Base-by-base conservation (phyloP, 495 filamentous ascomycete genomes). In the Penicillium paradoxum region DNA sequence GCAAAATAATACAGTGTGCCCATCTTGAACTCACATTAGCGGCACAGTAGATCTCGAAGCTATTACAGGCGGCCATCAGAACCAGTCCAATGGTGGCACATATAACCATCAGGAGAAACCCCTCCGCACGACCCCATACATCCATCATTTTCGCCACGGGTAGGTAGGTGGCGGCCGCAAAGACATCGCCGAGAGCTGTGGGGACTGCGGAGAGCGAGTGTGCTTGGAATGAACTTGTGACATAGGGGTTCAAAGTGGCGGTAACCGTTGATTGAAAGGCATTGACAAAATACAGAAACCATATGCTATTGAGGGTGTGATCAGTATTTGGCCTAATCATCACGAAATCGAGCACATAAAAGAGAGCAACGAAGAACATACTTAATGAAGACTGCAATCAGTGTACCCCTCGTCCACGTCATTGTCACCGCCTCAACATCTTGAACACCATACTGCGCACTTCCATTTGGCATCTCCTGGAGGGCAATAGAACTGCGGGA, bases 91-190 rank as follows among this genome's bases (percentile, higher is more conserved):
- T 19, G 1, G 64, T 69, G 4, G 60, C 54, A 30, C 65, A 49
- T 7, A 55, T 8, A 0, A 67, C 53, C 65, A 69, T 66, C 48
- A 76, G 19, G 9, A 59, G 72, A 57, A 83, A 84, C 32, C 69
- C 71, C 39, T 74, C 57, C 56, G 77, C 47, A 60, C 80, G 57
- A 44, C 83, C 84, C 73, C 78, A 86, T 29, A 83, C 64, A 59
- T 88, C 81, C 54, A 86, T 68, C 34, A 87, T 66, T 65, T 87
- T 86, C 46, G 81, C 83, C 17, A 86, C 64, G 1, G 83, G 74
- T 17, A 86, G 67, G 50, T 82, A 83, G 37, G 72, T 64, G 21
- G 85, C 70, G 47, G 83, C 84, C 46, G 76, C 78, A 49, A 86
- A 78, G 46, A 83, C 45, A 45, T 49, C 52, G 18, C 53, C 53